Percentiles rank a stretch among this genome's conserved stretches.
Conservation (phyloP, 2,329 filamentous ascomycete genomes). For the Pseudogymnoascus sp. region DNA sequence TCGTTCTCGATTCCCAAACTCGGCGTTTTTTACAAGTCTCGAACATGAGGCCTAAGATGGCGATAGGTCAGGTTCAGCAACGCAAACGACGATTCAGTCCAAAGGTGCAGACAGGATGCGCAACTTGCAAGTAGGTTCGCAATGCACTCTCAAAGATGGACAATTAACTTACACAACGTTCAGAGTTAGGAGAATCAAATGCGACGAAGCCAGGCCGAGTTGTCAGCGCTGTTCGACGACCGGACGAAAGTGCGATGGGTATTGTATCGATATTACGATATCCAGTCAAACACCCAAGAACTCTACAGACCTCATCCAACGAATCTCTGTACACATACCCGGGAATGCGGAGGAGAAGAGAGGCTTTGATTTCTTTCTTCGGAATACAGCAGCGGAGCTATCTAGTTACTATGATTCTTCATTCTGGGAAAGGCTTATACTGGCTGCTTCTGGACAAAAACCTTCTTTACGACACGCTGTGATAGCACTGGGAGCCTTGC, state of each 20-base stretch:
- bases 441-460: conserved; percentile 21
- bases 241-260: too few relatives aligned
- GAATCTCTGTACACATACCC: conserved; percentile 16
- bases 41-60: conserved; percentile 7
- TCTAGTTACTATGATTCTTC: conserved; percentile 21
- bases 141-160: conserved; percentile 11
- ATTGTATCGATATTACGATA: conserved; percentile 24
- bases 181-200: conserved; percentile 50
- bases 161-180: conserved; percentile 11
- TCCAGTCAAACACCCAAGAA: conserved; percentile 12
- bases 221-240: conserved; percentile 40
- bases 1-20: too few relatives aligned
- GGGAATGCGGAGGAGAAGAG: conserved; percentile 21
- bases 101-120: conserved; percentile 18
- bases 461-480: conserved; percentile 24
- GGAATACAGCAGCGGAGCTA: conserved; percentile 22
- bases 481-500: conserved; percentile 24
- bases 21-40: too few relatives aligned
- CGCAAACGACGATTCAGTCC: conserved; percentile 15
- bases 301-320: conserved; percentile 15
- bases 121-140: conserved; percentile 19
- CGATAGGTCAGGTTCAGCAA: conserved; percentile 15
- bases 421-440: conserved; percentile 23
- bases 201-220: conserved; percentile 46
- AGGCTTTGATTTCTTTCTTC: conserved; percentile 23